phyloP scores from a whole-genome alignment of 441 rosid species.

The Geranium incanum region DNA sequence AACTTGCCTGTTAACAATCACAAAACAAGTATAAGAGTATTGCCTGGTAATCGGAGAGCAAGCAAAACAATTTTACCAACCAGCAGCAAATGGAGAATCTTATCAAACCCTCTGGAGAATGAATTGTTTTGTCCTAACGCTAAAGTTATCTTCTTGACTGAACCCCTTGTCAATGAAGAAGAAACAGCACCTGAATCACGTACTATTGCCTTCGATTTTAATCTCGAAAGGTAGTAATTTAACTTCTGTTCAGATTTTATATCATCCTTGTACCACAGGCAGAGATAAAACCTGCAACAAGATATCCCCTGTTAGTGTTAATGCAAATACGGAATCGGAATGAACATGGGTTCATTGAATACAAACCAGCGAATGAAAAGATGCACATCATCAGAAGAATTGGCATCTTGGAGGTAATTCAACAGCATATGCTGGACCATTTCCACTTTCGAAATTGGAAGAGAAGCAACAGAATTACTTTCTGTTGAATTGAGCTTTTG shows the following conservation, averaged over 20 bases:
- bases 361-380: slow-evolving; percentile 87
- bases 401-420: slow-evolving; percentile 84
- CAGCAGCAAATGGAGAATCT: slow-evolving; percentile 95
- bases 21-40: slow-evolving; percentile 24
- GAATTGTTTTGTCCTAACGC: slow-evolving; percentile 89
- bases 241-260: slow-evolving; percentile 67
- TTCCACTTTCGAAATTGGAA: slow-evolving; percentile 55
- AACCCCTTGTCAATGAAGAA: slow-evolving; percentile 61
- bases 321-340: slow-evolving; percentile 21
- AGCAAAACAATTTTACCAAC: slow-evolving; percentile 42
- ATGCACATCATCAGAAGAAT: slow-evolving; percentile 70
- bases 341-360: slow-evolving; percentile 15
- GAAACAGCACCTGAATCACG: slow-evolving; percentile 65
- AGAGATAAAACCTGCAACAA: slow-evolving; percentile 80
- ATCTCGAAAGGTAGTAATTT: slow-evolving; percentile 62
- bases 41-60: slow-evolving; percentile 20
- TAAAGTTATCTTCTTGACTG: slow-evolving; percentile 72
- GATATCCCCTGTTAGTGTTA: slow-evolving; percentile 23
- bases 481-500: slow-evolving; percentile 23
- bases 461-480: slow-evolving; percentile 36
- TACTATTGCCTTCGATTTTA: slow-evolving; percentile 74
- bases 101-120: slow-evolving; percentile 95
- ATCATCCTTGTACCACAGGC: slow-evolving; percentile 93
- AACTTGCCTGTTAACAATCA: slow-evolving; percentile 65
- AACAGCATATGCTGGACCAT: slow-evolving; percentile 82